Evolutionary conservation across 2,329 filamentous ascomycete genomes (phyloP), one percentile per base, ranked within the genome.

Genomic region (Fusarium pilosicola): DNA sequence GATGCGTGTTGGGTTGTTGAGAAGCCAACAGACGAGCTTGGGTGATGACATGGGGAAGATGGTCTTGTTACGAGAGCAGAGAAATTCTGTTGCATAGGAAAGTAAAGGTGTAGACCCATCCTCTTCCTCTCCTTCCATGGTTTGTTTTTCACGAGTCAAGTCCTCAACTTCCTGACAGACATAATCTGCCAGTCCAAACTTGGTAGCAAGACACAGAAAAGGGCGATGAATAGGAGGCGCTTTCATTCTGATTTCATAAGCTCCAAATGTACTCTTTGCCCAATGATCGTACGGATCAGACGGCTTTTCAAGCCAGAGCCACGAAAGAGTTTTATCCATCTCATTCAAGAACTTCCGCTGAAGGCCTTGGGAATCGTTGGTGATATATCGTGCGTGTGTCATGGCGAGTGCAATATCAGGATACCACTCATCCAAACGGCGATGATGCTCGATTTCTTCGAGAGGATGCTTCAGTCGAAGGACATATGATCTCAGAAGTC

Each of bases 341-440:
- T 66, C 61, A 13, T 66, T 58, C 14, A 66, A 3, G 14, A 65
- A 39, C 2, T 13, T 36, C 2, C n/a, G 30, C 38, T 38, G 32
- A 15, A 65, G 32, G 8, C 11, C 10, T 12, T 26, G 10, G 0
- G 38, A 17, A 26, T 81, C 79, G 3, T 71, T 65, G 5, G 22
- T 26, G 24, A 80, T 66, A 55, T 80, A 70, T 24, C 82, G 73
- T 9, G 81, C 80, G 51, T 83, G 82, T 1, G 81, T 80, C 72
- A 83, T 77, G n/a, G 81, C 80, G 4, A 83, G 76, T 1, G 78
- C 79, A 57, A 83, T 82, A 11, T 81, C 81, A 0, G 82, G 81
- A 49, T 81, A 83, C 82, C 81, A 83, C 45, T 83, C 82, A 24
- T 83, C 82, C 20, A 83, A 68, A 4, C 81, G 73, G 10, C 82